phyloP scores from a whole-genome alignment of 495 filamentous ascomycete species.

The Xylaria flabelliformis region DNA sequence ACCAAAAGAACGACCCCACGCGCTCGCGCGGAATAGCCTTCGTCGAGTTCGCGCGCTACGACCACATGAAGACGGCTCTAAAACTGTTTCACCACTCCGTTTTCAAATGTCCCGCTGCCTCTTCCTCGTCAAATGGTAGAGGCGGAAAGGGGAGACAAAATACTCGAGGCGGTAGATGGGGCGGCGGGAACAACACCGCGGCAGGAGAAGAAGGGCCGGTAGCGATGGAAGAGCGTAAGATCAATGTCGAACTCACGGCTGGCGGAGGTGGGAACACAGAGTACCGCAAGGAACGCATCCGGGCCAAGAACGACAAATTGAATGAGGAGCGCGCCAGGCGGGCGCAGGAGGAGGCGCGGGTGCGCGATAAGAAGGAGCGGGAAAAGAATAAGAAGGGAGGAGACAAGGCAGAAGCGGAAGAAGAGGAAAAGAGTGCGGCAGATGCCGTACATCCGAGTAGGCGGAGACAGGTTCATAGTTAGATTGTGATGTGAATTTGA shows the following conservation, averaged over 20 bases:
- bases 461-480: slow-evolving; percentile 50
- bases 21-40: slow-evolving; percentile 90
- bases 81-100: slow-evolving; percentile 85
- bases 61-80: slow-evolving; percentile 93
- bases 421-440: slow-evolving; percentile 38
- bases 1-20: slow-evolving; percentile 67
- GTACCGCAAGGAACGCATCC: slow-evolving; percentile 74
- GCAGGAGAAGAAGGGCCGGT: background rate
- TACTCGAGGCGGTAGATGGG: too few species aligned
- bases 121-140: background rate
- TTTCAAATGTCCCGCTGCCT: slow-evolving; percentile 53
- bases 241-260: slow-evolving; percentile 93
- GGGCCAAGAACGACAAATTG: slow-evolving; percentile 85
- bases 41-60: slow-evolving; percentile 87
- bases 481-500: slow-evolving; percentile 24
- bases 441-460: slow-evolving; percentile 66
- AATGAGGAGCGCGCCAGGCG: slow-evolving; percentile 74
- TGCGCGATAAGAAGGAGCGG: slow-evolving; percentile 57
- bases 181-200: background rate
- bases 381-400: slow-evolving; percentile 43
- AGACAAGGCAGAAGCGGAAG: slow-evolving; percentile 6
- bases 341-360: slow-evolving; percentile 57
- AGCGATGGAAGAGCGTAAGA: slow-evolving; percentile 57
- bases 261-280: slow-evolving; percentile 85
- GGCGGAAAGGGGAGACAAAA: too few species aligned